Percentiles rank a stretch among this genome's conserved stretches.
Evolutionary conservation across 2,329 filamentous ascomycete genomes (phyloP).

Genomic region (Ophiostoma novo-ulmi): DNA sequence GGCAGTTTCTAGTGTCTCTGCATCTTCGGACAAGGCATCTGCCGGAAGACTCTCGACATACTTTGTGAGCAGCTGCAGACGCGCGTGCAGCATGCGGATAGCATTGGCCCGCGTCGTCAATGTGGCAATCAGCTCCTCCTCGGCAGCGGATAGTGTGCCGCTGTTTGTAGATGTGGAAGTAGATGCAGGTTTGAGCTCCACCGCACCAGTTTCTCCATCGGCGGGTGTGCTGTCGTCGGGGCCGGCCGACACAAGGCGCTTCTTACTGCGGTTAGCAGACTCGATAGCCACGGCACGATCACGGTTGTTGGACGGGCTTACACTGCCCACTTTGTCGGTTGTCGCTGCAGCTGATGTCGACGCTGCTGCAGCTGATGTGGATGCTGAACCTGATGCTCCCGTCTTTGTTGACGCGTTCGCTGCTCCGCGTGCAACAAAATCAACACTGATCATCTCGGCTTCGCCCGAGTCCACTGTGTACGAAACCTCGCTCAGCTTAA

Average conservation of each 20-base stretch:
- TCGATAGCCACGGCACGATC: conserved; percentile 27
- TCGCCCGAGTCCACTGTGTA: conserved; percentile 91
- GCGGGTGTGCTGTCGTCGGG: conserved; percentile 28
- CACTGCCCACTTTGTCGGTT: background rate
- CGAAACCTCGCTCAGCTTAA: conserved; percentile 76
- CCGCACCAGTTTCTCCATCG: background rate
- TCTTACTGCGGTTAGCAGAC: conserved; percentile 39
- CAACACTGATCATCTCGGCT: conserved; percentile 95
- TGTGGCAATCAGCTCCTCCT: conserved; percentile 57
- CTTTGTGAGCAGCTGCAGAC: conserved; percentile 64
- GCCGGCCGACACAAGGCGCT: conserved; percentile 33
- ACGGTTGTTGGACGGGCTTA: conserved; percentile 20
- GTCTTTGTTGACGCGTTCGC: conserved; percentile 66
- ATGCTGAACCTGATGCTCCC: background rate
- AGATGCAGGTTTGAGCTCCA: background rate
- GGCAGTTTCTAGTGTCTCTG: conserved; percentile 32
- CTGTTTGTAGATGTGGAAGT: background rate
- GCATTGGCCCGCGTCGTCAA: conserved; percentile 88
- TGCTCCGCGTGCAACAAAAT: conserved; percentile 81
- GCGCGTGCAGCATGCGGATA: conserved; percentile 82
- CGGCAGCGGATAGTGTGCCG: conserved; percentile 47
- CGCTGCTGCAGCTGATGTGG: background rate
- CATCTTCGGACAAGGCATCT: conserved; percentile 42
- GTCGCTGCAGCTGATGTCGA: background rate
- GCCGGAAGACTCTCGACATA: conserved; percentile 71